These are phyloP conservation scores for Acrocalymma vagum DNA, from an alignment of 2,329 filamentous ascomycete genomes.

Conservation along the genomic window DNA sequence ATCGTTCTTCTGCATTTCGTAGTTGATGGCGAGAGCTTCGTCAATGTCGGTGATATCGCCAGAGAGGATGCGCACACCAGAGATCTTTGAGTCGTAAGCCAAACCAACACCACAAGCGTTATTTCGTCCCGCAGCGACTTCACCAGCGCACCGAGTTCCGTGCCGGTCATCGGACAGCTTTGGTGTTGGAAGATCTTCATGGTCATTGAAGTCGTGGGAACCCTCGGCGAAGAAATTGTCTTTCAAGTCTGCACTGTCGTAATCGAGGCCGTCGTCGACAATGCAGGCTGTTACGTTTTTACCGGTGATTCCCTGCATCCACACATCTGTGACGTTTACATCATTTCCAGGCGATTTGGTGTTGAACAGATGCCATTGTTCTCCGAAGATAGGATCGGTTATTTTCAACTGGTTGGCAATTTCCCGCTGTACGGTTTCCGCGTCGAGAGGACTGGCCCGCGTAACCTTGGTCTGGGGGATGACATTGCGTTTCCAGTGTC, in stretches of 20 bases:
- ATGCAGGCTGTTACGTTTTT: constrained; percentile 90
- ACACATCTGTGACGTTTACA: constrained; percentile 94
- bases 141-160: constrained; percentile 92
- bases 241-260: constrained; percentile 91
- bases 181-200: constrained; percentile 79
- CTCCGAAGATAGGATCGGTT: constrained; percentile 85
- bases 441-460: constrained; percentile 44
- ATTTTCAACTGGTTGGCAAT: constrained; percentile 72
- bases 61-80: constrained; percentile 91
- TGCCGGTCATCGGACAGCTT: constrained; percentile 86
- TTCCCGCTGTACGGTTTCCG: constrained; percentile 56
- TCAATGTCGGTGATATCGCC: constrained; percentile 91
- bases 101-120: constrained; percentile 95
- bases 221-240: constrained; percentile 93
- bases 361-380: constrained; percentile 97
- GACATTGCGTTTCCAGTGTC: constrained; percentile 66
- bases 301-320: constrained; percentile 90
- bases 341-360: constrained; percentile 83
- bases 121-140: constrained; percentile 91
- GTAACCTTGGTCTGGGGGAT: constrained; percentile 35
- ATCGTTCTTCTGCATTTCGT: constrained; percentile 87
- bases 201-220: constrained; percentile 96
- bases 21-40: constrained; percentile 92
- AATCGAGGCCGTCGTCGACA: constrained; percentile 94
- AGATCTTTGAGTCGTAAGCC: constrained; percentile 89